Base-by-base conservation (phyloP, 768 basidiomycete species). In the Pulveroboletus sp. region DNA sequence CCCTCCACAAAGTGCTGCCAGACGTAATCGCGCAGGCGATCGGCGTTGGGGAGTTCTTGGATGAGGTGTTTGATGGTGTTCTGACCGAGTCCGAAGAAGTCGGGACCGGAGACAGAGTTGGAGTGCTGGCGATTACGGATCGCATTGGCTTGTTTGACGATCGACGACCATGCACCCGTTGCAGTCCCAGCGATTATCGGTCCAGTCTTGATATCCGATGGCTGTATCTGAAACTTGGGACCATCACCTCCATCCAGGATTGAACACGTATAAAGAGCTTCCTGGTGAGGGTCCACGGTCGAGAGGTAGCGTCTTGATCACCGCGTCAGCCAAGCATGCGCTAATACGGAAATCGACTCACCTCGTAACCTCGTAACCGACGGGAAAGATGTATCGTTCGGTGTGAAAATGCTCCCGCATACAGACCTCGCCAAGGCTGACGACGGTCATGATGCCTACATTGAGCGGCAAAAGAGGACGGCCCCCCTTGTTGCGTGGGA, bases 11-110 rank as follows among this genome's bases (percentile, higher is more conserved):
- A 92, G 52, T 82, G 79, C 63, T 92, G 89, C 88, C 88, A 89
- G 24, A 90, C 87, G 63, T 93, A 93, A 69, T 89, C 84, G 57
- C 80, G 75, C 49, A 91, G 65, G 38, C 79, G 72, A 64, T 85
- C 79, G 13, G 90, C 84, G 49, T 80, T 79, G 6, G 84, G 81
- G 14, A 93, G 74, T 67, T 89, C 85, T 66, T 93, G 89, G n/a
- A 93, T 89, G 31, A 92, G 76, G 61, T 89, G 86, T 70, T 91
- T 92, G 73, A 93, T 90, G 5, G 86, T 86, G 62, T 91, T 91
- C 66, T 91, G 86, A 4, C 86, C 86, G 14, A 93, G 73, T 9
- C 90, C 90, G 61, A 89, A 92, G 66, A 91, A 91, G 68, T 92
- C 89, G 13, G 89, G 89, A 0, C 89, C 89, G 3, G 89, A 92